These are phyloP conservation scores for Hemisphaericaspora xylofermentans DNA, from an alignment of 1,139 yeast genomes.

Conservation along the genomic window DNA sequence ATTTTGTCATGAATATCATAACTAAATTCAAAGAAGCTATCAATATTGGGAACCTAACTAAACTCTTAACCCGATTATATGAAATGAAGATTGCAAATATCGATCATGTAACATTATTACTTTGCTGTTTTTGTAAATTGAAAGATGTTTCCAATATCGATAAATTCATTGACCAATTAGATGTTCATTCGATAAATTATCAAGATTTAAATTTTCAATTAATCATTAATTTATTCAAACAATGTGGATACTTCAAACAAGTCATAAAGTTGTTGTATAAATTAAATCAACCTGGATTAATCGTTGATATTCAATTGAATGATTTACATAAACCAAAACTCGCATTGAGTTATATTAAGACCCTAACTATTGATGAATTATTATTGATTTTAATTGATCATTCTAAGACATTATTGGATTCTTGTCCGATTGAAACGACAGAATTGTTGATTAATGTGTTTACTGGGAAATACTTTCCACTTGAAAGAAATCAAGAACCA, in stretches of 20 bases:
- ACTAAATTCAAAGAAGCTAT: conserved; percentile 84
- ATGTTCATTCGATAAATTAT: conserved; percentile 26
- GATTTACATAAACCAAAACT: conserved; percentile 57
- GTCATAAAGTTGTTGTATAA: conserved; percentile 73
- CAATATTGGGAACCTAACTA: conserved; percentile 63
- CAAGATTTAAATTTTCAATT: conserved; percentile 65
- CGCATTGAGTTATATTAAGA: conserved; percentile 66
- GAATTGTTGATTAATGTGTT: conserved; percentile 80
- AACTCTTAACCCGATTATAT: conserved; percentile 61
- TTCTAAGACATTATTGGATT: conserved; percentile 64
- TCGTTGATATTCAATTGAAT: conserved; percentile 73
- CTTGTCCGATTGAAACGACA: conserved; percentile 79
- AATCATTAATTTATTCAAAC: conserved; percentile 72
- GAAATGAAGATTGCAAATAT: conserved; percentile 53
- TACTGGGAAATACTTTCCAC: conserved; percentile 75
- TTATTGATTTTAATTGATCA: conserved; percentile 66
- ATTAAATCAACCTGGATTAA: conserved; percentile 70
- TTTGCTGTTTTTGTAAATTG: conserved; percentile 82
- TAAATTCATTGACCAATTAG: conserved; percentile 51
- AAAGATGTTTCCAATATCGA: conserved; percentile 60
- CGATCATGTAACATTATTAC: conserved; percentile 78
- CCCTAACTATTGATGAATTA: conserved; percentile 76
- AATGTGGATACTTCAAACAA: conserved; percentile 66
- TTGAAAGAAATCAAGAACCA: conserved; percentile 14
- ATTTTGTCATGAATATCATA: conserved; percentile 74